These are phyloP conservation scores for Melocanna baccifera DNA, from an alignment of 176 grass and related monocot species.

Conservation along the genomic window DNA sequence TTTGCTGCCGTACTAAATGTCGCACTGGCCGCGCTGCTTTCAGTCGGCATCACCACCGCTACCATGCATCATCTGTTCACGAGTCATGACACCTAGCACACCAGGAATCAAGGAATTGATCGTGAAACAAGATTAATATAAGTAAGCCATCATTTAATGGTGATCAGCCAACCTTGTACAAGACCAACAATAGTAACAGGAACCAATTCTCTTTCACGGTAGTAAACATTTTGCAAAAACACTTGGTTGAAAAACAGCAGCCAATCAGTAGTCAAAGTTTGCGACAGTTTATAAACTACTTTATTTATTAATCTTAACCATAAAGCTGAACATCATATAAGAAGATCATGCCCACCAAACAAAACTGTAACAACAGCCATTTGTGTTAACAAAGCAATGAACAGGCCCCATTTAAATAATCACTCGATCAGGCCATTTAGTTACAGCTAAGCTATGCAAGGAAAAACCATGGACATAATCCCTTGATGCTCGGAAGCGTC, in stretches of 20 bases:
- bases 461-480: not conserved
- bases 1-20: not conserved
- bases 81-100: constrained; percentile 19
- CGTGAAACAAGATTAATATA: not conserved
- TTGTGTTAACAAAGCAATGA: constrained; percentile 1
- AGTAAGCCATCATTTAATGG: not conserved
- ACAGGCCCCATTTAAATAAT: not conserved
- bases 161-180: constrained; percentile 3
- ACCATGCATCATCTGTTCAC: not conserved
- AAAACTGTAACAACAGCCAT: constrained; percentile 6
- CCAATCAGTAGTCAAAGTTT: not conserved
- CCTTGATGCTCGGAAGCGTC: not conserved
- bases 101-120: not conserved
- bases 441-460: constrained; percentile 7
- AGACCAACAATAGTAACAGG: constrained; percentile 8
- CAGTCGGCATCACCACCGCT: constrained; percentile 11
- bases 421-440: not conserved
- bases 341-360: not conserved
- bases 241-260: not conserved
- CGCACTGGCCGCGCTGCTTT: constrained; percentile 2
- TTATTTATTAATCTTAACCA: not conserved
- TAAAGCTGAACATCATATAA: not conserved
- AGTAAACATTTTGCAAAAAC: not conserved
- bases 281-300: no score
- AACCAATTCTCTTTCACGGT: not conserved